A percentile compares a stretch with the other conserved stretches of the same genome.
These are phyloP conservation scores for Leptographium flavum DNA, from an alignment of 2,329 filamentous ascomycete genomes.

Conservation along the genomic window DNA sequence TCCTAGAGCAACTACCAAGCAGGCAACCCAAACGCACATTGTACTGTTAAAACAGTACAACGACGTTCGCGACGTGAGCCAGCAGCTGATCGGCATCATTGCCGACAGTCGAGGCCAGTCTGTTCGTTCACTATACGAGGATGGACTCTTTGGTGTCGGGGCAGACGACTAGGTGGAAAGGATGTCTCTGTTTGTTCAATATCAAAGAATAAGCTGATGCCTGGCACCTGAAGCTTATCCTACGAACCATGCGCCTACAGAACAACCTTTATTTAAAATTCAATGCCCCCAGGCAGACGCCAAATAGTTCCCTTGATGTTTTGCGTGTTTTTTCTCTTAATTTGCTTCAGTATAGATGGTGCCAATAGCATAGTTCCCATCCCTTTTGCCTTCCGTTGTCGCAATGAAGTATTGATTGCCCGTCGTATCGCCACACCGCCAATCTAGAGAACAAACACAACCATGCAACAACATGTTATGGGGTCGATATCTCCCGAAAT, in stretches of 20 bases:
- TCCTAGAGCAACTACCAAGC: not conserved
- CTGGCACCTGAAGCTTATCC: no score
- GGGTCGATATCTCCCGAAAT: not conserved
- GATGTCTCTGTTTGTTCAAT: no score
- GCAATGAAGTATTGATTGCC: conserved; percentile 6
- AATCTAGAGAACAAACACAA: conserved; percentile 8
- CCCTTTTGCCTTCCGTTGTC: conserved; percentile 3
- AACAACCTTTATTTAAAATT: no score
- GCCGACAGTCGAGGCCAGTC: conserved; percentile 21
- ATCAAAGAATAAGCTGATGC: not conserved
- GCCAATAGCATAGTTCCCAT: not conserved
- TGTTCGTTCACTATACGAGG: conserved; percentile 17
- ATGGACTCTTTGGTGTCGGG: conserved; percentile 18
- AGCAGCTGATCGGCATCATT: conserved; percentile 23
- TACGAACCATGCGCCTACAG: no score
- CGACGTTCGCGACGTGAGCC: conserved; percentile 22
- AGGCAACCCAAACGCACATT: conserved; percentile 12
- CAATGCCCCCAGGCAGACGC: not conserved
- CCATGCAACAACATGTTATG: conserved; percentile 1
- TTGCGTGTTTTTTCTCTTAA: conserved; percentile 3
- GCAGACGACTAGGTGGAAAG: conserved; percentile 5
- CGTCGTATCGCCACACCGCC: conserved; percentile 4
- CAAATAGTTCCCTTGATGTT: conserved; percentile 1
- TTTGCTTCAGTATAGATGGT: conserved; percentile 2
- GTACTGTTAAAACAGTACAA: conserved; percentile 21